Conservation (phyloP, 2,329 filamentous ascomycete species). For the Dothideomycetidae sp. region DNA sequence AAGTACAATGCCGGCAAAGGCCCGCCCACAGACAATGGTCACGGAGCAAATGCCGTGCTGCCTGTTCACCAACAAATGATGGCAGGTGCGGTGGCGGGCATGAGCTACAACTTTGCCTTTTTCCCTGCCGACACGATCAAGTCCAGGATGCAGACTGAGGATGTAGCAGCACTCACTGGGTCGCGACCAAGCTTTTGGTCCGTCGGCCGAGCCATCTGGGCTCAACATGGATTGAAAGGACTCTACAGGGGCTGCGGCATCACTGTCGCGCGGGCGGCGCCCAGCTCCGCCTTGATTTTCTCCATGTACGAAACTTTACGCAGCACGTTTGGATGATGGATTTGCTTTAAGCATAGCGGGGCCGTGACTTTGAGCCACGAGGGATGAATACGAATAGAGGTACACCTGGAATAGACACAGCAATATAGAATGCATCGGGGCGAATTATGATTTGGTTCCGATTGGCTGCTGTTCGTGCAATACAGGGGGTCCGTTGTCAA, state of each 20-base stretch:
- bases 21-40: slow-evolving; percentile 10
- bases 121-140: slow-evolving; percentile 97
- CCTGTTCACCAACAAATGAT: slow-evolving; percentile 77
- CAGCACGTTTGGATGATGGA: slow-evolving; percentile 43
- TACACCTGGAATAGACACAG: too few species aligned
- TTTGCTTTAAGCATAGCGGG: background rate
- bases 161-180: slow-evolving; percentile 35
- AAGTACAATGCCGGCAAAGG: slow-evolving; percentile 32
- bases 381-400: too few species aligned
- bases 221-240: slow-evolving; percentile 64
- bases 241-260: slow-evolving; percentile 93
- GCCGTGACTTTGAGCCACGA: background rate
- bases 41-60: slow-evolving; percentile 38
- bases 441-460: too few species aligned
- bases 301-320: slow-evolving; percentile 85
- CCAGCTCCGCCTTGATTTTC: slow-evolving; percentile 97
- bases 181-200: slow-evolving; percentile 50
- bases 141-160: slow-evolving; percentile 85
- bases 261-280: slow-evolving; percentile 72
- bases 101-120: slow-evolving; percentile 93
- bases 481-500: too few species aligned
- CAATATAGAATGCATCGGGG: background rate
- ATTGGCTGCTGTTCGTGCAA: too few species aligned
- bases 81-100: slow-evolving; percentile 75
- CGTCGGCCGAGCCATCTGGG: slow-evolving; percentile 64